Conservation (phyloP, 2,329 filamentous ascomycete genomes). For the Aspergillus novofumigatus region DNA sequence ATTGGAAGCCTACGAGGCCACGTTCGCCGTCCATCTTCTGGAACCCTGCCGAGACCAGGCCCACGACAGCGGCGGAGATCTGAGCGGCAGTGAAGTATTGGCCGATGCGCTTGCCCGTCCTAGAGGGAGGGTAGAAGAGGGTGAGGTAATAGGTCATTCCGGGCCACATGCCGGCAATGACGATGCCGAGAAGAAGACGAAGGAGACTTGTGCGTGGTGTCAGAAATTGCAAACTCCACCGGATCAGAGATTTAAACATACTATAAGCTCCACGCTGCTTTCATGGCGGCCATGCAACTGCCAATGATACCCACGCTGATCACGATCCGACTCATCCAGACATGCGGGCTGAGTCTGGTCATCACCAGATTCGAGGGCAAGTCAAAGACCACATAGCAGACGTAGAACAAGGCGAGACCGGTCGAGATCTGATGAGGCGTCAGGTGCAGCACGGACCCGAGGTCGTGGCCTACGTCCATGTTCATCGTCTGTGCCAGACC, state of each 20-base stretch:
- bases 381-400: conserved; percentile 87
- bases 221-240: background rate
- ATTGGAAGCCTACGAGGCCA: conserved; percentile 64
- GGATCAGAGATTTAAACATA: too few relatives aligned
- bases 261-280: conserved; percentile 80
- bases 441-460: conserved; percentile 66
- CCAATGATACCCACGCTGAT: conserved; percentile 82
- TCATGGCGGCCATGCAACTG: conserved; percentile 75
- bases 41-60: conserved; percentile 84
- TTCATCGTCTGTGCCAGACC: conserved; percentile 97
- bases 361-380: conserved; percentile 84
- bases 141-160: conserved; percentile 93
- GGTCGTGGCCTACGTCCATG: conserved; percentile 62
- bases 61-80: conserved; percentile 82
- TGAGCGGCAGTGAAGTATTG: conserved; percentile 87
- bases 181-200: conserved; percentile 76
- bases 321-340: conserved; percentile 91
- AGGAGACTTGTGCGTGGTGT: conserved; percentile 54
- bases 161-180: conserved; percentile 92
- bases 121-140: conserved; percentile 82
- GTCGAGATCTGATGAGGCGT: conserved; percentile 75
- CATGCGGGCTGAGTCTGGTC: conserved; percentile 75
- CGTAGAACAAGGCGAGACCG: conserved; percentile 83
- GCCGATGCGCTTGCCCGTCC: conserved; percentile 82
- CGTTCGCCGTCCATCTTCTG: conserved; percentile 79